Evolutionary conservation across 2,329 filamentous ascomycete genomes (phyloP), one percentile per base, ranked within the genome.

Genomic region (Beauveria sp.): DNA sequence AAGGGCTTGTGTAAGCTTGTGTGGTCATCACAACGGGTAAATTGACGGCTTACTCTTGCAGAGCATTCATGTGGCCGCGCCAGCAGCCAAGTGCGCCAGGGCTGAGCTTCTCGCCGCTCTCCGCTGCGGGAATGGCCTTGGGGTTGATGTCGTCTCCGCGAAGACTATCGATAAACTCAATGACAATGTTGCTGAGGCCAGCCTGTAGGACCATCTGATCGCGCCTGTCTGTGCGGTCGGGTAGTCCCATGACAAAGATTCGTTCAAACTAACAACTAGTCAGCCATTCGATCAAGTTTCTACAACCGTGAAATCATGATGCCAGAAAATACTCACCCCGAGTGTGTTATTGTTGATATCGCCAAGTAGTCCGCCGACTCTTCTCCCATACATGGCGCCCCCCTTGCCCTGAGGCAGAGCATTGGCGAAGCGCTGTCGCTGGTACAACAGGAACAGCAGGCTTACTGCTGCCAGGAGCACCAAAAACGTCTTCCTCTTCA

Each of bases 181-280:
- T 66, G 0, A 72, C 65, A 4, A 83, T 66, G 8, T 73, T 74
- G 26, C 73, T 80, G 14, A 79, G 72, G 1, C 75, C 73, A 4
- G 78, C 78, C 2, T 77, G 76, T 4, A 81, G 69, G 1, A 74
- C 70, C 66, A 83, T 75, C 1, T 76, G 72, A 69, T 83, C 79
- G 44, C 78, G 74, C 7, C 79, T 75, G 64, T 84, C 81, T 30
- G 74, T 78, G 3, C 81, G 71, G 46, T 73, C 72, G 2, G 78
- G 76, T 2, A 83, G 73, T 50, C 79, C 81, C 54, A 84, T 73
- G 28, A 80, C 78, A 63, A 81, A 77, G 34, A 58, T 55, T 54
- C 52, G 60, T 46, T 65, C 55, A 57, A 58, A 68, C 64, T 62
- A 34, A 30, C 18, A 34, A 26, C 2, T 12, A 8, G 34, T 9